These are phyloP conservation scores for Pseudomicrostroma phylloplanum DNA, from an alignment of 1,284 basidiomycete genomes.

Conservation along the genomic window DNA sequence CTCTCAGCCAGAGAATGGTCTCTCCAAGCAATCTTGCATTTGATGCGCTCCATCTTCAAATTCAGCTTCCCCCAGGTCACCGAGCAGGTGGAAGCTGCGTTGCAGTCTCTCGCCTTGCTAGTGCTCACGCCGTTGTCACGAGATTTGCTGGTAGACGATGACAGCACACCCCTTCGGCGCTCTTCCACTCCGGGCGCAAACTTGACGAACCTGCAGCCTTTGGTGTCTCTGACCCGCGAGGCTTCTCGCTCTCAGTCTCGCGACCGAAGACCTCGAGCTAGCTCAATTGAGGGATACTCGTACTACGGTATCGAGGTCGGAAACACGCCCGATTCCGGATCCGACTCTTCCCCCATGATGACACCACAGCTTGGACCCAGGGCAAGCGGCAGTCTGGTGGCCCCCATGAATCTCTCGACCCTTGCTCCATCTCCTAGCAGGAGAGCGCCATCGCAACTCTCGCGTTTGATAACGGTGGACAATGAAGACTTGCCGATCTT, in stretches of 20 bases:
- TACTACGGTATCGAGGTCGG: slow-evolving; percentile 42
- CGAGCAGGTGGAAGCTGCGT: slow-evolving; percentile 29
- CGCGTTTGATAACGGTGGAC: neutral
- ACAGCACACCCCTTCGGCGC: too few relatives aligned
- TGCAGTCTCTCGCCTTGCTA: slow-evolving; percentile 27
- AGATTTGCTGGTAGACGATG: slow-evolving; percentile 28
- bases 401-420: slow-evolving; percentile 35
- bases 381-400: slow-evolving; percentile 10
- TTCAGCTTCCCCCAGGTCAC: slow-evolving; percentile 41
- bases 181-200: slow-evolving; percentile 23
- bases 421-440: slow-evolving; percentile 21
- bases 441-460: neutral
- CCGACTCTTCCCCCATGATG: slow-evolving; percentile 18
- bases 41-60: slow-evolving; percentile 42
- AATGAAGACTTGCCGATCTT: neutral
- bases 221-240: neutral
- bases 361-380: slow-evolving; percentile 17
- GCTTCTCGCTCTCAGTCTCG: slow-evolving; percentile 6
- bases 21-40: slow-evolving; percentile 29
- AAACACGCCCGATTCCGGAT: slow-evolving; percentile 18
- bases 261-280: slow-evolving; percentile 19
- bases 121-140: slow-evolving; percentile 22
- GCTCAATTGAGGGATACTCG: slow-evolving; percentile 32
- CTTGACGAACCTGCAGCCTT: neutral
- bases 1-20: slow-evolving; percentile 33